Evolutionary conservation across 2,329 filamentous ascomycete species (phyloP), one percentile per base, ranked within the genome.

Genomic region (Stylonectria norvegica): DNA sequence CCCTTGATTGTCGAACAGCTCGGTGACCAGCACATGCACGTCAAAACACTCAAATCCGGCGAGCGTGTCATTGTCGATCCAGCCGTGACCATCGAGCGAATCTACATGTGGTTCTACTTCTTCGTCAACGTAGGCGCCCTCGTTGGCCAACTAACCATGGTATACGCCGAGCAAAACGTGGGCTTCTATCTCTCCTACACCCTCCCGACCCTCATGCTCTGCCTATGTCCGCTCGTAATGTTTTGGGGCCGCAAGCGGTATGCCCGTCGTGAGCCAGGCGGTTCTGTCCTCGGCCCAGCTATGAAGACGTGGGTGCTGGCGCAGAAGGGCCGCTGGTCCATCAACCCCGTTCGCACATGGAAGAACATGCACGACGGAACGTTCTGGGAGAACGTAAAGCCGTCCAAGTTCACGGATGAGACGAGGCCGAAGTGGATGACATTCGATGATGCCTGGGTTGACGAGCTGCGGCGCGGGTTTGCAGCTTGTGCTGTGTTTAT

Each of bases 391-490:
- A 67, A 67, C 7, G 79, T 83, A 43, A 87, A 86, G 69, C 85
- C 85, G 1, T 84, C 78, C 49, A 66, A 67, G n/a, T 74, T 85
- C 27, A 68, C 70, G 16, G 67, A 72, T 29, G 65, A 65, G 15
- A 64, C 66, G 34, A 78, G 77, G 25, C 85, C 81, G 0, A 50
- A 53, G 1, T 89, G 83, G 83, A 89, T 89, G 82, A 84, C 76
- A 3, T 89, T 88, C 53, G 84, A 89, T 48, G 86, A 90, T 50
- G 77, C 76, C 15, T 90, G 84, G 84, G 85, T 90, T 25, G 85
- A 87, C 56, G 83, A 89, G 59, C 75, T 89, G 19, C 71, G 72
- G 30, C 80, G 85, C 64, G 85, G 84, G 7, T 72, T 86, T 48
- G 69, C 73, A 39, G 83, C 83, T 12, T 86, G 83, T 59, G 70